Evolutionary conservation across 768 basidiomycete genomes (phyloP).

Genomic region (Termitomyces heimii): DNA sequence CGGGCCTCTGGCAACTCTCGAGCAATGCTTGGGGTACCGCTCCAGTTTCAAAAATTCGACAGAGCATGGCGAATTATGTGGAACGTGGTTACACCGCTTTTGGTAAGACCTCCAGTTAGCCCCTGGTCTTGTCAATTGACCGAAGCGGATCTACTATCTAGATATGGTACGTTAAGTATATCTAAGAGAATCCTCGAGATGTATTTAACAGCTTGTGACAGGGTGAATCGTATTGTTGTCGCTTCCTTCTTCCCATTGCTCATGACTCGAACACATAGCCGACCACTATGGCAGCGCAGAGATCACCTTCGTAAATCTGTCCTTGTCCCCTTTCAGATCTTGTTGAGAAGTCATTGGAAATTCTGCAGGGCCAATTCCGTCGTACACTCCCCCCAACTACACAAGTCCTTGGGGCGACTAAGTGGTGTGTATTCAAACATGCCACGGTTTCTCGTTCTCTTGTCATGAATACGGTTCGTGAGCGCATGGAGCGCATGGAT

Average conservation of each 20-base stretch:
- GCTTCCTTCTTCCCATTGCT: background rate
- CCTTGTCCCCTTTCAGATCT: conserved; percentile 1
- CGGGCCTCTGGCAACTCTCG: conserved; percentile 82
- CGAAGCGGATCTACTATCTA: conserved; percentile 13
- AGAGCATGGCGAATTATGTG: conserved; percentile 61
- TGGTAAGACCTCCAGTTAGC: conserved; percentile 29
- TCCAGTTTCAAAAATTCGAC: conserved; percentile 54
- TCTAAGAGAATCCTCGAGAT: background rate
- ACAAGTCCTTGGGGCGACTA: conserved; percentile 66
- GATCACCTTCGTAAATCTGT: conserved; percentile 61
- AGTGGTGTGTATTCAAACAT: conserved; percentile 77
- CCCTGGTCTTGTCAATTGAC: background rate
- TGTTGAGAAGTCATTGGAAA: conserved; percentile 5
- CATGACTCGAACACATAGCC: conserved; percentile 33
- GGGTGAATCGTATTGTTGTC: conserved; percentile 5
- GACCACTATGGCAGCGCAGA: conserved; percentile 88
- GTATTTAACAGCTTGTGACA: background rate
- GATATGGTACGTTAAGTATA: conserved; percentile 47
- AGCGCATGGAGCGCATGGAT: conserved; percentile 67
- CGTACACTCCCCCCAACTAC: conserved; percentile 32
- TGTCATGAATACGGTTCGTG: conserved; percentile 60
- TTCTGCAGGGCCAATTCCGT: conserved; percentile 64
- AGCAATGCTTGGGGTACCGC: conserved; percentile 84
- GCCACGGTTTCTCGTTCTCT: conserved; percentile 42
- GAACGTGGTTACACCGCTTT: conserved; percentile 60